phyloP scores from a whole-genome alignment of 2,329 filamentous ascomycete species.

The Verticillium alfalfae region DNA sequence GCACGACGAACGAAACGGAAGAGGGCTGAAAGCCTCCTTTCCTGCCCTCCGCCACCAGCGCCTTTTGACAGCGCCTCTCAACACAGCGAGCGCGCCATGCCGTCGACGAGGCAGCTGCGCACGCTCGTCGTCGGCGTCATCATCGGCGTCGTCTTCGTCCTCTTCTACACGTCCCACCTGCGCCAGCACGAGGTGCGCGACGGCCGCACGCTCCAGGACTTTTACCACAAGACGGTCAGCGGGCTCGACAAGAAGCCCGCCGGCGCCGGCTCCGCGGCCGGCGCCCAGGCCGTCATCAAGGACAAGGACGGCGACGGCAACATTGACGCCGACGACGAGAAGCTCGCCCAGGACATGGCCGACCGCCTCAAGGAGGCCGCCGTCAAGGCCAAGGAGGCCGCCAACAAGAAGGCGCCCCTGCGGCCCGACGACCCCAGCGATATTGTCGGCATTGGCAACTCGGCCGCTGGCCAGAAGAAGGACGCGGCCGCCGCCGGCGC shows the following conservation, averaged over 20 bases:
- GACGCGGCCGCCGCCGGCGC: conserved; percentile 34
- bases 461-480: conserved; percentile 45
- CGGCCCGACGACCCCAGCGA: conserved; percentile 54
- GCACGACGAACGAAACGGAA: too few species aligned
- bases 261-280: neutral
- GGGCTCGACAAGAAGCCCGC: conserved; percentile 36
- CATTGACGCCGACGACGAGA: conserved; percentile 50
- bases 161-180: conserved; percentile 67
- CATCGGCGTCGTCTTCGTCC: conserved; percentile 57
- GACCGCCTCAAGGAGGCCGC: conserved; percentile 64
- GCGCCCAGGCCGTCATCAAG: conserved; percentile 32
- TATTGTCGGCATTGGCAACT: conserved; percentile 54
- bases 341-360: conserved; percentile 48
- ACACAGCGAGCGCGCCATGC: conserved; percentile 41
- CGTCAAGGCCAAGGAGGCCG: conserved; percentile 61
- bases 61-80: neutral
- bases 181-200: conserved; percentile 44
- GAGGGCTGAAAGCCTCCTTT: too few species aligned
- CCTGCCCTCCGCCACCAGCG: neutral
- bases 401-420: conserved; percentile 60
- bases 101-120: conserved; percentile 64
- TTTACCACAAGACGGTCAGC: conserved; percentile 55
- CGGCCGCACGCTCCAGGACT: conserved; percentile 40
- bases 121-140: conserved; percentile 60
- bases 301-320: conserved; percentile 51